Base-by-base conservation (phyloP, 1,284 basidiomycete genomes). In the Fomitopsis schrenkii region DNA sequence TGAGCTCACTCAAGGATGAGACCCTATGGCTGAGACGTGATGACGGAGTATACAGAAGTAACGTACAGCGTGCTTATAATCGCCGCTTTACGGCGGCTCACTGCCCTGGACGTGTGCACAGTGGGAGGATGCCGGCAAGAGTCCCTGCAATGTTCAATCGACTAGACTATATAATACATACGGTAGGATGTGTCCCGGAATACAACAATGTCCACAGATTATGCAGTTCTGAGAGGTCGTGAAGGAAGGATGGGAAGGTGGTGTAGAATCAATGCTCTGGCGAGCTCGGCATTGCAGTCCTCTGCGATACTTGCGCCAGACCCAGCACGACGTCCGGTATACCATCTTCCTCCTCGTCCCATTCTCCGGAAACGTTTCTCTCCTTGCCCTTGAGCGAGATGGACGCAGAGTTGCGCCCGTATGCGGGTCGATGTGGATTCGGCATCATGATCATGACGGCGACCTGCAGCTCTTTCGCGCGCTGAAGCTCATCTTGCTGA, bases 401-500 rank as follows among this genome's bases (percentile, higher is more conserved):
- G 19, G 54, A 52, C 35, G 46, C 36, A 30, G 14, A 60, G 59
- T 48, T 57, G 56, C 57, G 55, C 54, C 66, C 60, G 58, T 59
- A 63, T 61, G 66, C 59, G 15, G 68, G 63, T 15, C 69, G 68
- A 35, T 71, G 72, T 14, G 71, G 76, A 35, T 80, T 76, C 2
- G 87, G 87, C 87, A 90, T 88, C 38, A 82, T 78, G 60, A 90
- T 78, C 59, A 90, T 75, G 6, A 89, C 80, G 28, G 83, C 79
- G 12, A 89, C 77, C 67, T 85, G 83, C 19, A 81, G 64, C 53
- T 70, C 69, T 26, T 60, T 57, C 40, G 64, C 59, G 26, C 58
- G 60, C 60, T 63, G 53, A 9, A 65, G 64, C 44, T 59, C 59
- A 55, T 70, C 66, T 33, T 56, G 55, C 50, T 54, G 58, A 54